phyloP scores from a whole-genome alignment of 2,329 filamentous ascomycete genomes.

The Chaetomium globosum region DNA sequence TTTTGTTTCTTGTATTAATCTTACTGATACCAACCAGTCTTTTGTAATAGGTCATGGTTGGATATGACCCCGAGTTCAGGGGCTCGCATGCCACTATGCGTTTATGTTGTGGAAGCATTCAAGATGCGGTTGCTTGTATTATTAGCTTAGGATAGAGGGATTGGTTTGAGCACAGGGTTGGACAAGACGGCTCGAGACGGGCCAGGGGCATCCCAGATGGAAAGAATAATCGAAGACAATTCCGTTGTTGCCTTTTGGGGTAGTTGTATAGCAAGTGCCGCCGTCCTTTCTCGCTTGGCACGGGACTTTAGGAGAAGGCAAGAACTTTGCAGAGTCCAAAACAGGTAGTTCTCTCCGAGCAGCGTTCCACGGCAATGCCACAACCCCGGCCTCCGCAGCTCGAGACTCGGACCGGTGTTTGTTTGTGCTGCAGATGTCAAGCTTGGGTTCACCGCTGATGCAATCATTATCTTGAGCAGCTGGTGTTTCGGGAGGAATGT shows the following conservation, averaged over 20 bases:
- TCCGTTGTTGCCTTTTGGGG: background rate
- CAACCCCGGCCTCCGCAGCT: background rate
- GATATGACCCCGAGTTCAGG: background rate
- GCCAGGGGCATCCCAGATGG: background rate
- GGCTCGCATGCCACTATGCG: background rate
- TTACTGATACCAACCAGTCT: slow-evolving; percentile 10
- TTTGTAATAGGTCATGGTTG: slow-evolving; percentile 6
- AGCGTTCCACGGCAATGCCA: background rate
- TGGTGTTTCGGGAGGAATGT: background rate
- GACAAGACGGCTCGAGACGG: background rate
- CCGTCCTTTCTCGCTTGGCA: background rate
- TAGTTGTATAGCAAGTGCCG: background rate
- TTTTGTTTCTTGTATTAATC: background rate
- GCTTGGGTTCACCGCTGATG: background rate
- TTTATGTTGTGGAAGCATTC: background rate
- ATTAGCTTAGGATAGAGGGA: background rate
- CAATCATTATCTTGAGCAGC: background rate
- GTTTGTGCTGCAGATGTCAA: background rate
- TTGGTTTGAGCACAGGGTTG: background rate
- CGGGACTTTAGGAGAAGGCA: background rate
- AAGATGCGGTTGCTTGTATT: slow-evolving; percentile 7
- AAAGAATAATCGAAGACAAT: background rate
- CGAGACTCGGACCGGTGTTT: background rate
- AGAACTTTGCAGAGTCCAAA: background rate
- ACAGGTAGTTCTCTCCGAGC: background rate